Evolutionary conservation across 148 eudicot genomes (phyloP).

Genomic region (Cornus kousa): DNA sequence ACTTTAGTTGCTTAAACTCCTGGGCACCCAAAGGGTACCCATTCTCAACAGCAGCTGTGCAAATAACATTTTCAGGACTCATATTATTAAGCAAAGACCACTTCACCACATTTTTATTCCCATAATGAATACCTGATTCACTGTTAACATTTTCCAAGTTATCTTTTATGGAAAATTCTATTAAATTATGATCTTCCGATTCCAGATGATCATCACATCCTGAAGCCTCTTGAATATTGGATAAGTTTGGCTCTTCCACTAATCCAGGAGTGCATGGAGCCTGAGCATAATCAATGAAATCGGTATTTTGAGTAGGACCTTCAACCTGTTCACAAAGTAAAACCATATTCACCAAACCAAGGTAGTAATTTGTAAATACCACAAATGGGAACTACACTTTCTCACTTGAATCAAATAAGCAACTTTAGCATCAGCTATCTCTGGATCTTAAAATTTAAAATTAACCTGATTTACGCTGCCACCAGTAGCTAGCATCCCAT

Average conservation of each 20-base stretch:
- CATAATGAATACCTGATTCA: slow-evolving; percentile 20
- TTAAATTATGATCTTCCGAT: slow-evolving; percentile 46
- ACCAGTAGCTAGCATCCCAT: slow-evolving; percentile 20
- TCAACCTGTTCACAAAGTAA: slow-evolving; percentile 25
- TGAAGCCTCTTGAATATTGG: slow-evolving; percentile 53
- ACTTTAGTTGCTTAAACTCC: slow-evolving; percentile 22
- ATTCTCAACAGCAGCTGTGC: slow-evolving; percentile 25
- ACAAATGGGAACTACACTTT: background rate
- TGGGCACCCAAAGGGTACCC: slow-evolving; percentile 23
- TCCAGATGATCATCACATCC: slow-evolving; percentile 74
- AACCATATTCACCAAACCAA: background rate
- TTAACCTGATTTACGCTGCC: slow-evolving; percentile 2
- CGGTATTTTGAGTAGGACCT: slow-evolving; percentile 21
- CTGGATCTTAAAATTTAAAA: background rate
- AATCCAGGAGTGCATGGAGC: slow-evolving; percentile 91
- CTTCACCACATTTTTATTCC: slow-evolving; percentile 21
- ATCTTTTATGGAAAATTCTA: slow-evolving; percentile 39
- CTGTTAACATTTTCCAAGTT: slow-evolving; percentile 32
- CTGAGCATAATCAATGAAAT: slow-evolving; percentile 51
- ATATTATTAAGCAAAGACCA: slow-evolving; percentile 10
- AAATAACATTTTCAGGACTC: slow-evolving; percentile 16
- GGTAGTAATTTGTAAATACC: background rate
- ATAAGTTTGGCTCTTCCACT: slow-evolving; percentile 73
- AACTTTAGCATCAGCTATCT: background rate
- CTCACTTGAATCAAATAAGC: background rate